Base-by-base conservation (phyloP, 2,329 filamentous ascomycete species). In the Fusarium ambrosium region DNA sequence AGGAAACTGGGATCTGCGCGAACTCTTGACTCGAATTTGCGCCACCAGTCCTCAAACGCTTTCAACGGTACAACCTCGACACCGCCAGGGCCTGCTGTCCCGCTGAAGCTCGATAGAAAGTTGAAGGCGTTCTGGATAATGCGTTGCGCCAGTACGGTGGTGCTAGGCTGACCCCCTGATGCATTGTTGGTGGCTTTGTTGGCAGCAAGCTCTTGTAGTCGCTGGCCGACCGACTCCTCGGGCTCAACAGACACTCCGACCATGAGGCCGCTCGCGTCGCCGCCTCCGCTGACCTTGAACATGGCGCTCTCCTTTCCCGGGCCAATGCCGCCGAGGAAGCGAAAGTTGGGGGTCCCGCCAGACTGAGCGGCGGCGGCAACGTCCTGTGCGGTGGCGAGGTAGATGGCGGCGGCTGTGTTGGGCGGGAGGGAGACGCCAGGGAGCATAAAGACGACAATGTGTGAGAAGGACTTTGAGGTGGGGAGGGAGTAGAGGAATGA, bases 101-200 rank as follows among this genome's bases (percentile, higher is more conserved):
- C 90, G 69, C 93, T 94, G 86, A 97, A 98, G 78, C 95, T 93
- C 4, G 96, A 92, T 67, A 99, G 87, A 82, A 98, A 98, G 84
- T 99, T 98, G 84, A 98, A 99, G 16, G 96, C 97, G 83, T 98
- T 98, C 78, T 94, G 93, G 79, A 99, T 98, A 78, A 99, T 98
- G 73, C 94, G 88, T 84, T 98, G 95, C 34, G 97, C 97, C 27
- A 99, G 87, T 3, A 95, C 86, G 74, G 94, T 91, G 0, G 95
- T 97, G n/a, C 89, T 87, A 2, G 91, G 87, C 56, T 85, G 84
- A 32, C 81, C 79, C 69, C 79, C 70, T 71, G 81, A 62, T 14
- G 71, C 22, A n/a, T 14, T 32, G 16, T 22, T 45, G n/a, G 22
- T 53, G 10, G 72, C 58, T 69, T 83, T 84, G 51, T 51, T 78